A percentile compares a stretch with the other conserved stretches of the same genome.
Conservation (phyloP, 2,329 filamentous ascomycete genomes). For the Paecilomyces formosus region DNA sequence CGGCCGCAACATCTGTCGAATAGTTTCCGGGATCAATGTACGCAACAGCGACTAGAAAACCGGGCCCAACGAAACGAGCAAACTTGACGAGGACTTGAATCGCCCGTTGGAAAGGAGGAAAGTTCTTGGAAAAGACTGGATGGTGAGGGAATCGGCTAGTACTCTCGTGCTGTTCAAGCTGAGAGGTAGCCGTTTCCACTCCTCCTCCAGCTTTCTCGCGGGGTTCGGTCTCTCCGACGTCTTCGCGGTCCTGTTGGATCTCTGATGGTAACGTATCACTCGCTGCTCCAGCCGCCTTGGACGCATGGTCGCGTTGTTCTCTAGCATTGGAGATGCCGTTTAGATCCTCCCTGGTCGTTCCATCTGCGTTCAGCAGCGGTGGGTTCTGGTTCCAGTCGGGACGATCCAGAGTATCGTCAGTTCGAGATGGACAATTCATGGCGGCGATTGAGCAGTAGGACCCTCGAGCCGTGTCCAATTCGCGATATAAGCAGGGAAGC, state of each 20-base stretch:
- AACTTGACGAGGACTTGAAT: constrained; percentile 31
- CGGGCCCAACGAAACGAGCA: constrained; percentile 38
- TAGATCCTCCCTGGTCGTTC: constrained; percentile 55
- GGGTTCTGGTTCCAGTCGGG: constrained; percentile 57
- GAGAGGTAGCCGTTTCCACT: constrained; percentile 20
- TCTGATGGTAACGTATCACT: constrained; percentile 17
- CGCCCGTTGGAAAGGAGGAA: constrained; percentile 11
- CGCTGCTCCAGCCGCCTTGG: constrained; percentile 13
- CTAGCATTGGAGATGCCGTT: constrained; percentile 54
- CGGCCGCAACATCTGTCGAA: constrained; percentile 42
- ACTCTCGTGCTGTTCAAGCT: constrained; percentile 20
- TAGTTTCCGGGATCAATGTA: constrained; percentile 47
- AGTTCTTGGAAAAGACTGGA: constrained; percentile 13
- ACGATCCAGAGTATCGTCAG: constrained; percentile 47
- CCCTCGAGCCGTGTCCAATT: background rate
- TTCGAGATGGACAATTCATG: constrained; percentile 62
- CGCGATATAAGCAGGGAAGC: background rate
- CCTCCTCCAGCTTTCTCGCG: constrained; percentile 17
- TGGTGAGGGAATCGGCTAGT: constrained; percentile 24
- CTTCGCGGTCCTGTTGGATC: constrained; percentile 11
- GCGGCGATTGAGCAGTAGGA: background rate
- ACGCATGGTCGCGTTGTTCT: constrained; percentile 36
- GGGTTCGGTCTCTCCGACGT: constrained; percentile 3
- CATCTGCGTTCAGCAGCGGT: constrained; percentile 48
- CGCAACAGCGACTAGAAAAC: constrained; percentile 42